A percentile compares a stretch with the other conserved stretches of the same genome.
These are phyloP conservation scores for Stipa capillata DNA, from an alignment of 176 grass and related monocot genomes.

Conservation along the genomic window DNA sequence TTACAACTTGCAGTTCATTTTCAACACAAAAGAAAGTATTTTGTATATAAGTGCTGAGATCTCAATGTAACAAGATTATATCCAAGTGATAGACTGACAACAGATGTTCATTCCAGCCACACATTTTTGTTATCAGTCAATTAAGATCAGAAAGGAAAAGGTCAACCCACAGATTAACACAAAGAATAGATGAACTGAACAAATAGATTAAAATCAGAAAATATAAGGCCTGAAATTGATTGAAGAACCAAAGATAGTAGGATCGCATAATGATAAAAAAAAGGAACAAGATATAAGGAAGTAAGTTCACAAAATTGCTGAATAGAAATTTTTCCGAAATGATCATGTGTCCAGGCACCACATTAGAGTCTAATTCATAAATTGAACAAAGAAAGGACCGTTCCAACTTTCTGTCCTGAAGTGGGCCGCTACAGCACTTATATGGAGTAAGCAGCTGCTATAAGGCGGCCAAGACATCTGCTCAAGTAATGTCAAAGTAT, in stretches of 20 bases:
- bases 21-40: background rate
- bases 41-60: background rate
- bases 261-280: background rate
- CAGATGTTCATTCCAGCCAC: background rate
- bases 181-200: background rate
- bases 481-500: background rate
- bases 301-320: background rate
- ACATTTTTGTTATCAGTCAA: background rate
- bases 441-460: background rate
- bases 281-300: background rate
- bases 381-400: background rate
- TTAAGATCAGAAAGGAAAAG: background rate
- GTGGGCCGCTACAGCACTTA: background rate
- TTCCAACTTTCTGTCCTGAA: background rate
- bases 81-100: background rate
- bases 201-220: background rate
- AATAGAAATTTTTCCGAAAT: background rate
- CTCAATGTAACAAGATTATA: background rate
- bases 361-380: background rate
- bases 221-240: background rate
- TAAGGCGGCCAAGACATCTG: background rate
- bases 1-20: background rate
- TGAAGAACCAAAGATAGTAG: background rate
- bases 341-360: background rate
- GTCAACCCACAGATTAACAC: background rate